Percentiles rank a stretch among this genome's conserved stretches.
Evolutionary conservation across 2,329 filamentous ascomycete species (phyloP).

Genomic region (Diaporthe sp.): DNA sequence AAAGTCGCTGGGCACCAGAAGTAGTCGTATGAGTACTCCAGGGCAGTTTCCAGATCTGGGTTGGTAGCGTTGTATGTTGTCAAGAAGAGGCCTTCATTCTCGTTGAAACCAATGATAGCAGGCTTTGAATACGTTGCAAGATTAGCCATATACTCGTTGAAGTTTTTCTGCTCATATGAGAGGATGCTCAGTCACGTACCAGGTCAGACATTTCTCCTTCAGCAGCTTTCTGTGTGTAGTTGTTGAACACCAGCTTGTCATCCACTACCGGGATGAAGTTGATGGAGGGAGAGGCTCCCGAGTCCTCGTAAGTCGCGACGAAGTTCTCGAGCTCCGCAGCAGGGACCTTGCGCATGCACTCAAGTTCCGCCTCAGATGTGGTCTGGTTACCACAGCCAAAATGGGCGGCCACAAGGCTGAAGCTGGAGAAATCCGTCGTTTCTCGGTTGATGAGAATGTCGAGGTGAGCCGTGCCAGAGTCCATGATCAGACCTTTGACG

Average conservation of each 20-base stretch:
- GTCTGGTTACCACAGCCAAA: conserved; percentile 54
- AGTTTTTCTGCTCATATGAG: not conserved
- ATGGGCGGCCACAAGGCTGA: conserved; percentile 55
- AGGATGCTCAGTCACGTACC: conserved; percentile 39
- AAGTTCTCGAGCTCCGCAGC: conserved; percentile 51
- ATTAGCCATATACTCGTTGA: not conserved
- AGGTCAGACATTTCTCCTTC: conserved; percentile 47
- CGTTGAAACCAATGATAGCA: conserved; percentile 45
- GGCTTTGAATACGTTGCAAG: conserved; percentile 38
- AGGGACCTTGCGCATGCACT: conserved; percentile 54
- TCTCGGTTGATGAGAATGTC: conserved; percentile 32
- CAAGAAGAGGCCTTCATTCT: conserved; percentile 45
- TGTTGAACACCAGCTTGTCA: conserved; percentile 49
- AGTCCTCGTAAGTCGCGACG: conserved; percentile 47
- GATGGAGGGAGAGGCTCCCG: conserved; percentile 45
- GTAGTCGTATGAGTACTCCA: conserved; percentile 35
- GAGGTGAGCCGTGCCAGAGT: conserved; percentile 52
- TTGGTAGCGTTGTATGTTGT: conserved; percentile 40
- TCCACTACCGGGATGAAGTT: conserved; percentile 51
- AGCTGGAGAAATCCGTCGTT: conserved; percentile 48
- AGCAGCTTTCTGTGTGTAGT: conserved; percentile 49
- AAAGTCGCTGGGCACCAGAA: conserved; percentile 47
- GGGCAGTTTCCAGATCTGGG: conserved; percentile 40
- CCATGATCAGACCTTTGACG: conserved; percentile 54
- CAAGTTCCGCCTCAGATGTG: conserved; percentile 48